Evolutionary conservation across 2,329 filamentous ascomycete genomes (phyloP), one percentile per base, ranked within the genome.

Genomic region (Aspergillus neoniger): DNA sequence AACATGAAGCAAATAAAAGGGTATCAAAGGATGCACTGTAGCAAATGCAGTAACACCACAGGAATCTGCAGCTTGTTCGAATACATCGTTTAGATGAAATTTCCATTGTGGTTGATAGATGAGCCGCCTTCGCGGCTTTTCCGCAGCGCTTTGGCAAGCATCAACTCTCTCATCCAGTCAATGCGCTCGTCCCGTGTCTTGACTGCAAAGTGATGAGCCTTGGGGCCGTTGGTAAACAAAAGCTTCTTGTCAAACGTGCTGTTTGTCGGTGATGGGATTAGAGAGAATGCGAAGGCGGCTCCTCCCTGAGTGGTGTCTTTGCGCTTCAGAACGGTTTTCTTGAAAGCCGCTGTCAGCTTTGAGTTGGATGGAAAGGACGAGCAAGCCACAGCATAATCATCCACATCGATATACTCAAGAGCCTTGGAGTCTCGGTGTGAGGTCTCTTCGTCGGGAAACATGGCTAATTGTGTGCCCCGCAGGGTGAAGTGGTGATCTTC

Each of bases 171-270:
- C 77, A 80, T 79, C 95, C 95, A 99, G 75, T 97, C 94, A 70
- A 98, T 97, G 63, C 94, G 86, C 74, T 97, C 91, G 72, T 97
- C 91, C 14, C 92, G 86, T 69, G 83, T 87, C 78, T 89, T 90
- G 68, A 97, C 94, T 0, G 94, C 91, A 74, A 98, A 98, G 74
- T 98, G 92, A 72, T 98, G 94, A 48, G 91, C 90, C 83, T 96
- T 97, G 69, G 86, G 87, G 10, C 85, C 87, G 15, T 85, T 70
- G 9, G 64, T 51, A 63, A 79, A 75, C 50, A 76, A 51, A 44
- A 66, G 32, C 47, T 70, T 73, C 15, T 66, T 68, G 74, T 78
- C 71, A 81, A 66, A 60, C 72, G 82, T 85, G 57, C 66, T 80
- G 59, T 70, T 77, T 65, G 74, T 82, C 64, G 74, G 67, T 0